These are phyloP conservation scores for Candida vartiovaarae DNA, from an alignment of 805 yeast genomes.

Conservation along the genomic window DNA sequence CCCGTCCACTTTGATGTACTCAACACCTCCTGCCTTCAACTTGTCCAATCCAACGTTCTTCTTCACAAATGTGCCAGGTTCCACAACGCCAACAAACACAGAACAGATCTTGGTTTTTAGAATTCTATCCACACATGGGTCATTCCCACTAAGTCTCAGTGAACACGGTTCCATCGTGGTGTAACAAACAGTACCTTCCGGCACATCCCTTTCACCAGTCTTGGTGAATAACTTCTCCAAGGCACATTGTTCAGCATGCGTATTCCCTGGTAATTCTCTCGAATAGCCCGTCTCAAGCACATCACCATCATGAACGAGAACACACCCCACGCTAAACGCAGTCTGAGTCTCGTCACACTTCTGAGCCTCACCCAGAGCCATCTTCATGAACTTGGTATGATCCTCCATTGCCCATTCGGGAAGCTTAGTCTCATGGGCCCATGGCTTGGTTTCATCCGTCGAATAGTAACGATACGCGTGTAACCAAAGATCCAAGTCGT, in stretches of 20 bases:
- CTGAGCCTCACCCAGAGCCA: constrained; percentile 71
- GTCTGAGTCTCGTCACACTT: constrained; percentile 78
- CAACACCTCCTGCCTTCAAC: constrained; percentile 51
- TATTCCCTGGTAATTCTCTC: constrained; percentile 86
- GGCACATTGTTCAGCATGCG: constrained; percentile 97
- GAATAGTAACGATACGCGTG: constrained; percentile 84
- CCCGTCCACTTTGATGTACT: constrained; percentile 78
- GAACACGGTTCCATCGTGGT: constrained; percentile 99
- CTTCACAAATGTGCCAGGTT: constrained; percentile 84
- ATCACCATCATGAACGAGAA: constrained; percentile 55
- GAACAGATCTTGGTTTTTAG: constrained; percentile 50
- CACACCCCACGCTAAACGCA: constrained; percentile 93
- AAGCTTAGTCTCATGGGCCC: constrained; percentile 21
- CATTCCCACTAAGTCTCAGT: constrained; percentile 78
- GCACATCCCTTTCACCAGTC: constrained; percentile 36
- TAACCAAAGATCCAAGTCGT: constrained; percentile 81
- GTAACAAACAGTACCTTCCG: constrained; percentile 72
- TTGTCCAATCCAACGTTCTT: constrained; percentile 57
- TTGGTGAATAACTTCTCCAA: constrained; percentile 57
- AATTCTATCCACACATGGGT: constrained; percentile 82
- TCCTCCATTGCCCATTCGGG: constrained; percentile 44
- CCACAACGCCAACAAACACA: constrained; percentile 86
- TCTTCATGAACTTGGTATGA: constrained; percentile 56
- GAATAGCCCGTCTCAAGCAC: constrained; percentile 82
- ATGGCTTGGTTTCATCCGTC: constrained; percentile 25